Evolutionary conservation across 2,329 filamentous ascomycete genomes (phyloP).

Genomic region (Colletotrichum coccodes): DNA sequence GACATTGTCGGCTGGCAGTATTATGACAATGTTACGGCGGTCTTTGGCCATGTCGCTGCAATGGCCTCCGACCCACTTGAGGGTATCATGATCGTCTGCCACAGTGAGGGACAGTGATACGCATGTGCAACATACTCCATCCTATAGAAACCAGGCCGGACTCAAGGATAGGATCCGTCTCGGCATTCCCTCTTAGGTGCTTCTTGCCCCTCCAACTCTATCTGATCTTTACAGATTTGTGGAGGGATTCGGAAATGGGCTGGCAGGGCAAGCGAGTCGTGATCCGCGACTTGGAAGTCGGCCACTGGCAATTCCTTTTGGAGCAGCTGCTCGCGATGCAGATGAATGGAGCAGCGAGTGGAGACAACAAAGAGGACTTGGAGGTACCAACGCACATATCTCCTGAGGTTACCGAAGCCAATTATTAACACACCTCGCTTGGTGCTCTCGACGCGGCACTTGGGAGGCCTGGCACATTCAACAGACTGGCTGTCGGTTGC

Average conservation of each 20-base stretch:
- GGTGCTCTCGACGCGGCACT: background rate
- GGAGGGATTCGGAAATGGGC: too few relatives aligned
- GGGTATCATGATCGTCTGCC: background rate
- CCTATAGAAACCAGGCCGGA: background rate
- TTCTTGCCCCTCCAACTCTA: background rate
- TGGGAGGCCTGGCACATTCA: background rate
- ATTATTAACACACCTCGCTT: background rate
- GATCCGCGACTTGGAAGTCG: too few relatives aligned
- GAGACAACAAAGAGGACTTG: background rate
- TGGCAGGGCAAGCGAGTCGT: background rate
- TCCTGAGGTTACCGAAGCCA: background rate
- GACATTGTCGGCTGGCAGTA: background rate
- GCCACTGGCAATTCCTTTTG: background rate
- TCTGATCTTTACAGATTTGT: background rate
- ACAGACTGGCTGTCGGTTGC: background rate
- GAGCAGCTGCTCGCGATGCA: conserved; percentile 3
- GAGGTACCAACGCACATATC: conserved; percentile 1
- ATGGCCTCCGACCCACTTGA: background rate
- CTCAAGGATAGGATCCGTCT: background rate
- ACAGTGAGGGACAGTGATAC: too few relatives aligned
- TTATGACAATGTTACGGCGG: too few relatives aligned
- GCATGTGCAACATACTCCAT: background rate
- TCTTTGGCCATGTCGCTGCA: background rate
- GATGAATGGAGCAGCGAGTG: conserved; percentile 12
- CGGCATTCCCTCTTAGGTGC: background rate